Conservation (phyloP, 495 filamentous ascomycete species). For the Annulohypoxylon bovei region DNA sequence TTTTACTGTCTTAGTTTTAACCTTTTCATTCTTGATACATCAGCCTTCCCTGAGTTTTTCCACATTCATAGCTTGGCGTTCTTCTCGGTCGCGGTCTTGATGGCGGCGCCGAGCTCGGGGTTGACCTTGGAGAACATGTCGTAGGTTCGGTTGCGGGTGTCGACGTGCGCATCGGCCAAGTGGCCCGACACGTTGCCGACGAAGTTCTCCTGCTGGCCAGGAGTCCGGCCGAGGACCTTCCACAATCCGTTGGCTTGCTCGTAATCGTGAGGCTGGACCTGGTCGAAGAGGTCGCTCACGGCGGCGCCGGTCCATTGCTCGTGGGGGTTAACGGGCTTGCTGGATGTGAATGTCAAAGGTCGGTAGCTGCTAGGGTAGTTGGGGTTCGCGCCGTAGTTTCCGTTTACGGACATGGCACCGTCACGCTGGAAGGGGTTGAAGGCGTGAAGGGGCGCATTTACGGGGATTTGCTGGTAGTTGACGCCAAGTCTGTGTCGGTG, state of each 20-base stretch:
- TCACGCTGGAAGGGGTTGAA: slow-evolving; percentile 83
- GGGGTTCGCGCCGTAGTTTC: slow-evolving; percentile 76
- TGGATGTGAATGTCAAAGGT: slow-evolving; percentile 63
- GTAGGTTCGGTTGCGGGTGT: slow-evolving; percentile 68
- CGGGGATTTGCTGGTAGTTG: slow-evolving; percentile 86
- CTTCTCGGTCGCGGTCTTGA: slow-evolving; percentile 62
- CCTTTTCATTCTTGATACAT: slow-evolving; percentile 11
- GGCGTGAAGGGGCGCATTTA: slow-evolving; percentile 74
- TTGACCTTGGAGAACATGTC: slow-evolving; percentile 64
- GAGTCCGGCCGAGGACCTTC: slow-evolving; percentile 69
- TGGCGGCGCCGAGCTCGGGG: slow-evolving; percentile 53
- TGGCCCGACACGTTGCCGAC: slow-evolving; percentile 70
- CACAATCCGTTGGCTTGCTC: slow-evolving; percentile 72
- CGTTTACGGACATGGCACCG: slow-evolving; percentile 72
- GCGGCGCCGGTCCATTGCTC: slow-evolving; percentile 67
- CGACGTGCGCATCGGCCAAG: slow-evolving; percentile 53
- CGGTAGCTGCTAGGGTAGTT: slow-evolving; percentile 75
- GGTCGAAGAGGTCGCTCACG: slow-evolving; percentile 47
- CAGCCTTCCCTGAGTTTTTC: background rate
- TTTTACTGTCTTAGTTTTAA: slow-evolving; percentile 21
- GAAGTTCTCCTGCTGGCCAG: slow-evolving; percentile 74
- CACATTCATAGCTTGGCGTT: slow-evolving; percentile 46
- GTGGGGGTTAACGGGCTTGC: slow-evolving; percentile 69
- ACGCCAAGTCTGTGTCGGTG: slow-evolving; percentile 81
- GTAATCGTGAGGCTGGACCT: slow-evolving; percentile 67